phyloP scores from a whole-genome alignment of 106 monocot genomes.

The Dendrobium catenatum region DNA sequence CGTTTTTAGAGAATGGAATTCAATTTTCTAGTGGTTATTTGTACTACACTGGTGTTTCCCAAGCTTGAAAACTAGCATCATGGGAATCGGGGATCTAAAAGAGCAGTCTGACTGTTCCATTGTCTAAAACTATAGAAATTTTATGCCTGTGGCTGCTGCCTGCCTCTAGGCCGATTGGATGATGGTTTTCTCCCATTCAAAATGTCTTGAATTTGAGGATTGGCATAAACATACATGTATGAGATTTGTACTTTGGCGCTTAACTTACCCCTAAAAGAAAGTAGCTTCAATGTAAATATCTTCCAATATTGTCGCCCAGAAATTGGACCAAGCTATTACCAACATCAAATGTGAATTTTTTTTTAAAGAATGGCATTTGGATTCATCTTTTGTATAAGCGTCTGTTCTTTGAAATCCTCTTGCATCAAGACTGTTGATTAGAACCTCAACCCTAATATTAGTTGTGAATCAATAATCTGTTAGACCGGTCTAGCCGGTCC shows the following conservation, averaged over 20 bases:
- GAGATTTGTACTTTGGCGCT: too few species aligned
- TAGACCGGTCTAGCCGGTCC: too few species aligned
- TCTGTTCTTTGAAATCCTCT: background rate
- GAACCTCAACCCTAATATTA: background rate
- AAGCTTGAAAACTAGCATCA: background rate
- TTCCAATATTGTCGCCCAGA: background rate
- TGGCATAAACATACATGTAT: too few species aligned
- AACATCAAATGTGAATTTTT: background rate
- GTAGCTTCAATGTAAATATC: too few species aligned
- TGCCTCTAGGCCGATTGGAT: background rate
- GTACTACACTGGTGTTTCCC: background rate
- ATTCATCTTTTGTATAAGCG: background rate
- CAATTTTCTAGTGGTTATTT: background rate
- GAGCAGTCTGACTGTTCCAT: background rate
- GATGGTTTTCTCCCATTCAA: too few species aligned
- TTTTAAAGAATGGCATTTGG: background rate
- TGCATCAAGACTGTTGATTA: background rate
- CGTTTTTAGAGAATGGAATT: background rate
- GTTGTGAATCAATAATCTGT: background rate
- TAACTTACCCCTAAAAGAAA: too few species aligned
- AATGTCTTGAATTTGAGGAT: too few species aligned
- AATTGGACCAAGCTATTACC: background rate
- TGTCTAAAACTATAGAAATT: background rate
- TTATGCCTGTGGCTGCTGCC: background rate
- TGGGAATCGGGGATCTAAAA: background rate